Evolutionary conservation across 129 eudicot species (phyloP), one percentile per base, ranked within the genome.

Genomic region (Tagetes erecta): DNA sequence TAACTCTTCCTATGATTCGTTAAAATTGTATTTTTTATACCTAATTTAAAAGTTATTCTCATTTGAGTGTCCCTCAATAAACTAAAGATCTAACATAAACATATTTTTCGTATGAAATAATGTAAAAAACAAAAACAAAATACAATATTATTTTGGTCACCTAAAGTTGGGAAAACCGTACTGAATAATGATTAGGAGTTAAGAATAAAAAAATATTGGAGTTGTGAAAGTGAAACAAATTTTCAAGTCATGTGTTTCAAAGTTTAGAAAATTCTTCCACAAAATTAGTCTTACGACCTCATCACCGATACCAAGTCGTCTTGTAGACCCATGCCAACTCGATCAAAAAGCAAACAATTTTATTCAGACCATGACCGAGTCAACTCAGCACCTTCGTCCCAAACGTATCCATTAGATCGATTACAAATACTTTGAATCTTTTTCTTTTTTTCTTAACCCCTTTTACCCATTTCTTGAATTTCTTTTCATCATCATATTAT

Each of bases 361-460:
- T 60, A 31, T 70, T 41, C 42, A 53, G 78, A 71, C 78, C 72
- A 63, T 44, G 95, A 88, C 95, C 73, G n/a, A 77, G 91, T 88
- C 90, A 35, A 45, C 47, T 53, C 66, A 20, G 30, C 56, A 30
- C 65, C n/a, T 65, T 64, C 53, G 20, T 49, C 53, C 73, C 72
- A 80, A 82, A 73, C 92, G 84, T 84, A 72, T 82, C 79, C 53
- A 80, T 20, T 20, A 73, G 11, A 47, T n/a, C n/a, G n/a, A n/a
- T 78, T 76, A 69, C 85, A 77, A 81, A 76, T 83, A 82, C 95
- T 89, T 89, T 89, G 95, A 89, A 85, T 41, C 45, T 1, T 75
- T 77, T 66, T 71, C 31, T 5, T 59, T 69, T 71, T 50, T 65
- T 67, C 83, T 76, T 73, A 78, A 83, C 86, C 83, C 83, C 79